These are phyloP conservation scores for Boletus pseudo-olivaceus DNA, from an alignment of 768 basidiomycete species.

Conservation along the genomic window DNA sequence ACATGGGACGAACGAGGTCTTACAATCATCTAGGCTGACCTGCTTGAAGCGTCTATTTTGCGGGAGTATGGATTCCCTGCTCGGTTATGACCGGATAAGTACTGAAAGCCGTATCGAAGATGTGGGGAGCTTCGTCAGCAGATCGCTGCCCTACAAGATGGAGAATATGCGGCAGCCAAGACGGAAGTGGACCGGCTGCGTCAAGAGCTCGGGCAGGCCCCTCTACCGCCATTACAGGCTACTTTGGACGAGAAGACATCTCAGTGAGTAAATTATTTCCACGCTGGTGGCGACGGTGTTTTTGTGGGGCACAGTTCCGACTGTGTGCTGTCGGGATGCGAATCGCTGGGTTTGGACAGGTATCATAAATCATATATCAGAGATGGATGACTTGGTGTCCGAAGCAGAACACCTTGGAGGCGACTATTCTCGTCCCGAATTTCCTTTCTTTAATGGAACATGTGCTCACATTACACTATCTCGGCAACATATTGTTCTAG, in stretches of 20 bases:
- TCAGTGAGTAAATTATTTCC: constrained; percentile 39
- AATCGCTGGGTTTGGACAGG: constrained; percentile 1
- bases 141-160: constrained; percentile 65
- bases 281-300: constrained; percentile 6
- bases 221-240: constrained; percentile 66
- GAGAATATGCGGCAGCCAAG: constrained; percentile 73
- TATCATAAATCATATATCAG: not conserved
- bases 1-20: constrained; percentile 4
- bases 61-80: constrained; percentile 53
- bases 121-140: constrained; percentile 64
- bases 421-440: constrained; percentile 1
- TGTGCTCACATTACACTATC: constrained; percentile 11
- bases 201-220: constrained; percentile 70
- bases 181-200: constrained; percentile 73
- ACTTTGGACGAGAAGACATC: constrained; percentile 69
- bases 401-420: not conserved
- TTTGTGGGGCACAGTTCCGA: not conserved
- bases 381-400: not conserved
- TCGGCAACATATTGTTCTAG: constrained; percentile 31
- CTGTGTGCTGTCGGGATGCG: not conserved
- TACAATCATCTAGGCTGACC: constrained; percentile 48
- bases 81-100: not conserved
- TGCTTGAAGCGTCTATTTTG: constrained; percentile 62
- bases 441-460: constrained; percentile 4
- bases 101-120: constrained; percentile 35